Conservation (phyloP, 2,329 filamentous ascomycete species). For the Alternaria arbusti region DNA sequence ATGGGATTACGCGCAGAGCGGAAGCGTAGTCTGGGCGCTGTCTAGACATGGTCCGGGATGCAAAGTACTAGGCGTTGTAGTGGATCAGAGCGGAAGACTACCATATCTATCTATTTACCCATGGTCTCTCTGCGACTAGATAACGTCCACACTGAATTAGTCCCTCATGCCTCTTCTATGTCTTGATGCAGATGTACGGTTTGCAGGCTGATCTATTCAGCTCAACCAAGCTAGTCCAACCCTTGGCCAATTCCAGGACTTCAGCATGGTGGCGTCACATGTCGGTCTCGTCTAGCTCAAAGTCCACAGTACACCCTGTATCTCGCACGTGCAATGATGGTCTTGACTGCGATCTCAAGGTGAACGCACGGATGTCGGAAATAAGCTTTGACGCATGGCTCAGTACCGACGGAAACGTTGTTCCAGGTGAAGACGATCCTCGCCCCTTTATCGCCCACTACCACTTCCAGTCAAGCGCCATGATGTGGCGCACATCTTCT, state of each 20-base stretch:
- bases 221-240: neutral
- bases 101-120: neutral
- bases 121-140: neutral
- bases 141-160: neutral
- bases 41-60: neutral
- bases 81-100: neutral
- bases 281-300: neutral
- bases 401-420: neutral
- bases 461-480: neutral
- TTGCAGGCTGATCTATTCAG: neutral
- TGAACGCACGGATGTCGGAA: neutral
- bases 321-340: neutral
- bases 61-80: neutral
- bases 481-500: neutral
- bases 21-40: neutral
- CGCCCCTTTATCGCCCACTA: neutral
- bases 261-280: neutral
- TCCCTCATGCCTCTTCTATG: neutral
- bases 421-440: neutral
- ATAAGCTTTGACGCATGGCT: neutral
- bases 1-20: conserved; percentile 23
- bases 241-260: neutral
- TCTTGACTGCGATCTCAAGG: neutral
- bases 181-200: neutral
- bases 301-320: neutral